Evolutionary conservation across 768 basidiomycete species (phyloP), one percentile per base, ranked within the genome.

Genomic region (Lactarius vividus): DNA sequence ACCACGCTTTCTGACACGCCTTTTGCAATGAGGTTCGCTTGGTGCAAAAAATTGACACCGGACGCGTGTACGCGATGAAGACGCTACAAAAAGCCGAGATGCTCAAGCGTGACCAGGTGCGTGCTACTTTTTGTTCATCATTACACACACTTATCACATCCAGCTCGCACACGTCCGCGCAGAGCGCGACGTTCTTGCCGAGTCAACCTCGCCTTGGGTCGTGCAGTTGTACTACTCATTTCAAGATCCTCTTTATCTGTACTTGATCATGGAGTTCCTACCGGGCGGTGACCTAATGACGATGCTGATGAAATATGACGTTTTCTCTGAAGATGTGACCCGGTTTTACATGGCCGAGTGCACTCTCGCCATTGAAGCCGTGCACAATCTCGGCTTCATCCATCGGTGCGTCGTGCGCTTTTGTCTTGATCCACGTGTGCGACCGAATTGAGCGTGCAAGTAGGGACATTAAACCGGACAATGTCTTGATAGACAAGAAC

Each of bases 61-160:
- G 95, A 31, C 96, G 94, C 79, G 97, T 98, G 64, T 99, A 98
- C 75, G 97, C 97, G 16, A 97, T 99, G 96, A 98, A 98, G 79
- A 92, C 94, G 29, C 79, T 98, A 75, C 88, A 90, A 77, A 99
- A 99, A 80, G 90, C 89, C 52, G 97, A 98, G 76, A 99, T 98
- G 97, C 84, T 99, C 76, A 96, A 98, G 79, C 96, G 96, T 75
- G 97, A 99, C 74, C 96, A 99, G 82, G 96, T 91, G 67, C 44
- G 84, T 71, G 23, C 16, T n/a, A 10, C 61, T 37, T 63, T 59
- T 57, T 16, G 29, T 11, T 7, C 46, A 18, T 39, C 49, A 66
- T 49, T 26, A 26, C 11, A 4, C 49, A 66, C 26, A 20, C 29
- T 57, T 18, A 56, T 37, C 49, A 29, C 13, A 20, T 59, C 18